Conservation (phyloP, 2,329 filamentous ascomycete genomes). For the Cladophialophora immunda region DNA sequence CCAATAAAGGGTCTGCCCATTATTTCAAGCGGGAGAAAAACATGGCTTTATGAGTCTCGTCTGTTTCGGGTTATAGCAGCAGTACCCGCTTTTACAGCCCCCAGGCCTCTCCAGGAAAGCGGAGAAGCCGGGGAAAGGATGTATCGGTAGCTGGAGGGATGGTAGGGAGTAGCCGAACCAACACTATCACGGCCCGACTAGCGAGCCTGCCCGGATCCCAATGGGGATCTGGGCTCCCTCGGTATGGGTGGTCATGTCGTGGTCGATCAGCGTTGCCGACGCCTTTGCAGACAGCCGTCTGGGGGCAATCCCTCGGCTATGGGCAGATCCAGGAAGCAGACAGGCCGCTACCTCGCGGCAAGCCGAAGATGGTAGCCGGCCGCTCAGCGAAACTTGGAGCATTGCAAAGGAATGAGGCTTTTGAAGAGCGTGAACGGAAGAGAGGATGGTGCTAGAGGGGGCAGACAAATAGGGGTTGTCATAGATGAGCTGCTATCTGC, state of each 20-base stretch:
- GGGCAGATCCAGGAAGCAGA: neutral
- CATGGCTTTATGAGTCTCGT: neutral
- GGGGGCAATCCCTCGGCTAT: neutral
- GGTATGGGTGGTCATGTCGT: neutral
- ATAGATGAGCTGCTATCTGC: neutral
- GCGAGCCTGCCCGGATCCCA: neutral
- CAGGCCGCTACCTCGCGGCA: neutral
- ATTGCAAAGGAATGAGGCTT: neutral
- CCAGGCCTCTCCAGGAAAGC: neutral
- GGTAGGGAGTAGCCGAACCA: neutral
- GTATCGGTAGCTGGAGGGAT: neutral
- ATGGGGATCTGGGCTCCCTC: neutral
- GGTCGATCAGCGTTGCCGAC: neutral
- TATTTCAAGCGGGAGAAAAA: neutral
- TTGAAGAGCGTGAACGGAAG: neutral
- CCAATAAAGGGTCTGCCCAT: neutral
- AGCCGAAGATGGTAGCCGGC: neutral
- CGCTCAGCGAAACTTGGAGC: neutral
- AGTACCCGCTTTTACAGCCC: neutral
- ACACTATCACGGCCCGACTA: neutral
- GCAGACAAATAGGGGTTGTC: too few species aligned
- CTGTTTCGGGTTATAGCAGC: neutral
- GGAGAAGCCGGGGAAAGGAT: constrained; percentile 3
- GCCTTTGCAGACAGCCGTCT: too few species aligned
- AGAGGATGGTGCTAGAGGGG: too few species aligned